A percentile compares a stretch with the other conserved stretches of the same genome.
These are phyloP conservation scores for Capsicum chinense DNA, from an alignment of 257 asterid species.

Conservation along the genomic window DNA sequence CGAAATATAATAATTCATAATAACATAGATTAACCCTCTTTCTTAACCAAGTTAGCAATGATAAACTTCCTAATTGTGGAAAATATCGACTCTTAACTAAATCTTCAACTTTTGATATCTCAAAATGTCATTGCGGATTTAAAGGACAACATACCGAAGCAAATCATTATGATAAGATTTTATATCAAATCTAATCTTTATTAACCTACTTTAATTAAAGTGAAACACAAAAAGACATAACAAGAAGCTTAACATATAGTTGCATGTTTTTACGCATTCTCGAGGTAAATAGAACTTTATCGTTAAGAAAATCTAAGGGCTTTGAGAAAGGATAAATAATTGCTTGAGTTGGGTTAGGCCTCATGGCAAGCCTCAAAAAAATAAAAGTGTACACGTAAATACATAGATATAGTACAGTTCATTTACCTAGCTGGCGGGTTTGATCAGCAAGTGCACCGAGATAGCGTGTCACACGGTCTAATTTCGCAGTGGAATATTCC, in stretches of 20 bases:
- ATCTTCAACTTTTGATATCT: slow-evolving; percentile 18
- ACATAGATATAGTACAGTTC: neutral
- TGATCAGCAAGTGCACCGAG: slow-evolving; percentile 95
- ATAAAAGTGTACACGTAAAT: neutral
- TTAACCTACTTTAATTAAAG: neutral
- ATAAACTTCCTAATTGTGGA: neutral
- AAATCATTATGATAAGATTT: neutral
- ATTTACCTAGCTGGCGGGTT: slow-evolving; percentile 83
- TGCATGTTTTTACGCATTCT: neutral
- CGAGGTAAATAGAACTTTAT: slow-evolving; percentile 8
- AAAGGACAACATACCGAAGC: slow-evolving; percentile 7
- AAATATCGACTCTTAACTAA: neutral
- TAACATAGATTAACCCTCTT: slow-evolving; percentile 9
- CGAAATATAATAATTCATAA: slow-evolving; percentile 21
- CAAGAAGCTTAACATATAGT: neutral
- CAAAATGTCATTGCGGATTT: slow-evolving; percentile 18
- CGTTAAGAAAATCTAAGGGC: neutral
- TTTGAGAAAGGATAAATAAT: neutral
- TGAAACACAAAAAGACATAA: neutral
- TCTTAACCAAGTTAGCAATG: slow-evolving; percentile 1
- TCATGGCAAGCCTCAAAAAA: slow-evolving; percentile 23
- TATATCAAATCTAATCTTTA: neutral
- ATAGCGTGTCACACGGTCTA: slow-evolving; percentile 91
- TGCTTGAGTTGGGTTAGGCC: neutral
- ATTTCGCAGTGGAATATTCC: slow-evolving; percentile 93